Percentiles rank a stretch among this genome's conserved stretches.
Evolutionary conservation across 805 yeast species (phyloP).

Genomic region (Lipomyces lipofer): DNA sequence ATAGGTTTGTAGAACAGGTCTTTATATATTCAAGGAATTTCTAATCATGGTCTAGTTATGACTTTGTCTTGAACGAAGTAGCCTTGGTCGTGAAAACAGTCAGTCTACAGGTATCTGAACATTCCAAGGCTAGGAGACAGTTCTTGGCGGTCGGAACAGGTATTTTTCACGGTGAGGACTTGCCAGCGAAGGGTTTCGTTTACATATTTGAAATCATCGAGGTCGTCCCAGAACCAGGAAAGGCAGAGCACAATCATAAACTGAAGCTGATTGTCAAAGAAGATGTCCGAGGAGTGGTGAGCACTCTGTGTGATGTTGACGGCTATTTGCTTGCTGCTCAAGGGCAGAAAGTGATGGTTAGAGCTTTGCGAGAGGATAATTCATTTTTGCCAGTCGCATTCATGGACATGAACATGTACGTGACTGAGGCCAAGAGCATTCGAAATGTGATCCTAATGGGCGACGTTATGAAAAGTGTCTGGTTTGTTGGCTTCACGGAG

Average conservation of each 20-base stretch:
- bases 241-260: constrained; percentile 79
- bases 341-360: constrained; percentile 76
- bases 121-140: constrained; percentile 52
- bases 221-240: constrained; percentile 85
- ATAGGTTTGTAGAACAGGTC: too few relatives aligned
- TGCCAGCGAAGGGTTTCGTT: constrained; percentile 75
- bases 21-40: too few relatives aligned
- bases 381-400: constrained; percentile 92
- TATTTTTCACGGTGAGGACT: constrained; percentile 72
- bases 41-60: too few relatives aligned
- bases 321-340: constrained; percentile 83
- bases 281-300: constrained; percentile 78
- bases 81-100: constrained; percentile 58
- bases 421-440: constrained; percentile 76
- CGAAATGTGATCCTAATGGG: constrained; percentile 81
- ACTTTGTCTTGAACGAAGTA: constrained; percentile 52
- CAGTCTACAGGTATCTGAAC: constrained; percentile 46
- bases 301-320: constrained; percentile 72
- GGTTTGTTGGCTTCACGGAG: constrained; percentile 87
- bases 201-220: constrained; percentile 72
- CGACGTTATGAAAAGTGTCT: constrained; percentile 73
- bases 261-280: constrained; percentile 73
- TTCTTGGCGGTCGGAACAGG: constrained; percentile 80
- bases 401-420: constrained; percentile 77
- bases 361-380: constrained; percentile 84